Base-by-base conservation (phyloP, 306 rosid species). In the Trichosanthes truncata region DNA sequence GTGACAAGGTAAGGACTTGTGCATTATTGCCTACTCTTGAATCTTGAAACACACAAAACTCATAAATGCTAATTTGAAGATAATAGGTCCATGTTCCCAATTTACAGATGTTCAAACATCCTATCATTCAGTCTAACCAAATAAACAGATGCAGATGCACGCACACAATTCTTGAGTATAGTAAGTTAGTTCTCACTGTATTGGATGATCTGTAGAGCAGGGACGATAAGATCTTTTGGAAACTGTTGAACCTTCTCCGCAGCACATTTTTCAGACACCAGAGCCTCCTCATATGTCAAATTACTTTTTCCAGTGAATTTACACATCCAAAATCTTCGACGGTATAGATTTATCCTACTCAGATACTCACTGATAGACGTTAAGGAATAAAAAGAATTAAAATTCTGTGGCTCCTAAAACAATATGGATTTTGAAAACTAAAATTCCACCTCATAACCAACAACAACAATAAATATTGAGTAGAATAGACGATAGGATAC, bases 251-350 rank as follows among this genome's bases (percentile, higher is more conserved):
- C 90, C 89, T 92, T 94, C 79, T 95, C 99, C 5, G 89, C 83
- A 65, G 94, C 97, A 67, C 76, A 87, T 73, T 90, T 87, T 88
- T 95, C 97, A 41, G 97, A 91, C 69, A 95, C 93, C 83, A 91
- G 69, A 80, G 99, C 99, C 88, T 95, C 99, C 81, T 95, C 99
- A 79, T 87, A 95, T 17, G 99, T 95, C 91, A 95, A 83, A 74
- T 81, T 91, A 67, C 85, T 87, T 85, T 93, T 95, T 83, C 97
- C 93, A 45, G 96, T 89, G 80, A 88, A 88, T 84, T 93, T 93
- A 73, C 97, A 95, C 81, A 74, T 85, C 99, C 99, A 95, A 80
- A 91, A 61, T 86, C 99, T 91, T 84, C 80, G 94, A 56, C 97
- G 93, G 80, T 95, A 95, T 35, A 89, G 75, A 84, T 93, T 92